Percentiles rank a stretch among this genome's conserved stretches.
Evolutionary conservation across 2,329 filamentous ascomycete genomes (phyloP).

Genomic region (Penicillium expansum): DNA sequence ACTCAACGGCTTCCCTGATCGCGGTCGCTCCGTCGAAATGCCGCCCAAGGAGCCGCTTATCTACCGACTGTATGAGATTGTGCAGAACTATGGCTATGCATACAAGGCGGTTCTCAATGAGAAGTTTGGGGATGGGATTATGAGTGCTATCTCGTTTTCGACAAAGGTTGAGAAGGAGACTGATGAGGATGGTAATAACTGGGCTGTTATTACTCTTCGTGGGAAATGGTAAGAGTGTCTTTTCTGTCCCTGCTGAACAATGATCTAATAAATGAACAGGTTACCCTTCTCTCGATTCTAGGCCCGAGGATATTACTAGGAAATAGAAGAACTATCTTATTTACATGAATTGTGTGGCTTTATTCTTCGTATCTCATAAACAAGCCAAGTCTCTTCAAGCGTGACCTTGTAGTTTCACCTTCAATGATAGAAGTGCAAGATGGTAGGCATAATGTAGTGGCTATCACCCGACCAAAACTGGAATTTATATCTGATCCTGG

Average conservation of each 20-base stretch:
- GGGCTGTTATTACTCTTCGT: conserved; percentile 79
- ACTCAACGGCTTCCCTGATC: conserved; percentile 72
- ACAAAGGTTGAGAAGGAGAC: conserved; percentile 93
- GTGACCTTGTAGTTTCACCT: background rate
- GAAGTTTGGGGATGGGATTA: conserved; percentile 92
- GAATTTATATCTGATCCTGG: background rate
- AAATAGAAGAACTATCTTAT: background rate
- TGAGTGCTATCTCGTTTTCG: conserved; percentile 90
- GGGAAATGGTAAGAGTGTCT: conserved; percentile 69
- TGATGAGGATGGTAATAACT: conserved; percentile 74
- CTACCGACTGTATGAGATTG: conserved; percentile 88
- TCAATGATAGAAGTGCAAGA: background rate
- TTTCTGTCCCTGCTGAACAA: background rate
- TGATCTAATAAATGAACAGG: conserved; percentile 29
- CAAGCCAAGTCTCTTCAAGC: background rate
- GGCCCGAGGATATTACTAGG: background rate
- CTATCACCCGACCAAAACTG: background rate
- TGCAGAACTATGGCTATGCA: conserved; percentile 95
- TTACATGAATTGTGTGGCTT: background rate
- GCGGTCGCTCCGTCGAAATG: conserved; percentile 76
- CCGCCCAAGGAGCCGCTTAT: conserved; percentile 81
- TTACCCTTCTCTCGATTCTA: conserved; percentile 49
- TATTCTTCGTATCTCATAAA: no score
- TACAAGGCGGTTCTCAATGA: conserved; percentile 96
- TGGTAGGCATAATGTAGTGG: background rate